Evolutionary conservation across 495 filamentous ascomycete genomes (phyloP), one percentile per base, ranked within the genome.

Genomic region (Hypoxylon lienhwacheense): DNA sequence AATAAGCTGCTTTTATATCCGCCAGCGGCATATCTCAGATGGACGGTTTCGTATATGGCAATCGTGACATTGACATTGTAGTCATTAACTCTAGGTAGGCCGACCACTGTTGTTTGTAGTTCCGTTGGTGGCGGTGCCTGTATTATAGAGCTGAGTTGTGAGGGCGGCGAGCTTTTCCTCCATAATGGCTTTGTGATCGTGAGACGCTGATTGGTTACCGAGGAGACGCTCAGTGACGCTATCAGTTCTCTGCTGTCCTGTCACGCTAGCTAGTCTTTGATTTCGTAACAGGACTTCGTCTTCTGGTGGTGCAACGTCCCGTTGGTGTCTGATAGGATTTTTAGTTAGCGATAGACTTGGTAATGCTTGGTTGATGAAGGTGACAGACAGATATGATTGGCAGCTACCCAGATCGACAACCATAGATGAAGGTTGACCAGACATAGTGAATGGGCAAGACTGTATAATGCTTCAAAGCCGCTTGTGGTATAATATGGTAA

Each of bases 301-400:
- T 20, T 56, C 20, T 5, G 31, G 1, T 15, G 41, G 11, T n/a
- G 34, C 24, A 11, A 36, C 16, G 2, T 34, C 12, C 7, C 50
- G 19, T 0, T 4, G 3, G 35, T 47, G 36, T 17, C 58, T 61
- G 31, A 16, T 3, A 15, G 25, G 16, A 6, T 15, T 47, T 20
- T 0, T 39, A 5, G 32, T 61, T 40, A 61, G 52, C 14, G 11
- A 16, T 4, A 12, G 4, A 4, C 0, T 47, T 12, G 21, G 24
- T 7, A 26, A 14, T 3, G 11, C n/a, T 37, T 42, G 7, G 7
- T 31, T 14, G 33, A 11, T 2, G 14, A 22, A 4, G 14, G n/a
- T 34, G 26, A 61, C 58, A 52, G 6, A 61, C 58, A 47, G 29
- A 34, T 16, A 22, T 8, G 47, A 53, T 19, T 3, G 7, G 37